These are phyloP conservation scores for Triticum dicoccoides DNA, from an alignment of 176 grass and related monocot species.

Conservation along the genomic window DNA sequence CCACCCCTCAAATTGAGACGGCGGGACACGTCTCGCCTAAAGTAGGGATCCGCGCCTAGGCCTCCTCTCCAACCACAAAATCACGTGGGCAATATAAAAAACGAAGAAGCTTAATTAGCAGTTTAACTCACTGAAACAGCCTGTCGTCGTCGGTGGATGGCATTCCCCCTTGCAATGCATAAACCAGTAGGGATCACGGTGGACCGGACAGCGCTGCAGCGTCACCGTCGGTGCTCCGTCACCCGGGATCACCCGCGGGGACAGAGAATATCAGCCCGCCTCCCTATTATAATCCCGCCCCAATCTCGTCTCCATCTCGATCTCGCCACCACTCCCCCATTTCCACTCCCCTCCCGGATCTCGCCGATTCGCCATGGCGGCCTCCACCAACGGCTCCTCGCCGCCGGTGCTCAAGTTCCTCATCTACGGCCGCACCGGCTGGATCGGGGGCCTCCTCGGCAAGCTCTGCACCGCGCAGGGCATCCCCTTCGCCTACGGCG, in stretches of 20 bases:
- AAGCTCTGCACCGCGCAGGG: conserved; percentile 54
- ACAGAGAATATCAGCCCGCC: conserved; percentile 1
- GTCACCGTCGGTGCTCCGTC: conserved; percentile 29
- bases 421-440: conserved; percentile 82
- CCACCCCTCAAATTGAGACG: too few species aligned
- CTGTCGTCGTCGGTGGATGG: conserved; percentile 38
- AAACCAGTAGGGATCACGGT: neutral
- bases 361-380: conserved; percentile 37
- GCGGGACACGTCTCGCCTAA: too few species aligned
- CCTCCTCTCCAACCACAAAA: neutral
- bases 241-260: neutral
- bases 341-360: conserved; percentile 5
- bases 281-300: conserved; percentile 15
- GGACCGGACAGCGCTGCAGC: conserved; percentile 14
- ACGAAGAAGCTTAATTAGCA: neutral
- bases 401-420: conserved; percentile 65
- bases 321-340: conserved; percentile 22
- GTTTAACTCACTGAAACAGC: neutral
- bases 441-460: conserved; percentile 78
- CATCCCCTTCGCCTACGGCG: conserved; percentile 63
- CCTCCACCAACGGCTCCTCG: conserved; percentile 53
- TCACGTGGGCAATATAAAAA: neutral
- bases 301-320: conserved; percentile 14
- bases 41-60: too few species aligned
- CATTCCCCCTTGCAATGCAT: neutral